A percentile compares a stretch with the other conserved stretches of the same genome.
These are phyloP conservation scores for Jatropha curcas DNA, from an alignment of 345 rosid species.

Conservation along the genomic window DNA sequence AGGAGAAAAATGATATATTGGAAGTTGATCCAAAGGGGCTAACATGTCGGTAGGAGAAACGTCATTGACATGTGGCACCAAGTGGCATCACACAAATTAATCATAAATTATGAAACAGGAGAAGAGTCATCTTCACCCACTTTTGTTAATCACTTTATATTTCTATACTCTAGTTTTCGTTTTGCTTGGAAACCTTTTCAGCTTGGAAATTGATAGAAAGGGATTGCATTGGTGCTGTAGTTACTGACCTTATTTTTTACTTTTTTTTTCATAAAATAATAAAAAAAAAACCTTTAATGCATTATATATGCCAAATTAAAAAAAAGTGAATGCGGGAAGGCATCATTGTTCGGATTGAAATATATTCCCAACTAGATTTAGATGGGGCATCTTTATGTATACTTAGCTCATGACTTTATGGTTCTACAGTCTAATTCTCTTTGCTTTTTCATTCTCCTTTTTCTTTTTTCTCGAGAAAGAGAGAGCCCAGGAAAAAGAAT, in stretches of 20 bases:
- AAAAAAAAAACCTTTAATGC: background rate
- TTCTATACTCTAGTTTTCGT: constrained; percentile 32
- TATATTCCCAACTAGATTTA: constrained; percentile 54
- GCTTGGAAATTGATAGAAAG: constrained; percentile 57
- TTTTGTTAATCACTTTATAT: constrained; percentile 44
- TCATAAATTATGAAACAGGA: background rate
- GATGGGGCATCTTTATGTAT: constrained; percentile 27
- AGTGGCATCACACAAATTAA: background rate
- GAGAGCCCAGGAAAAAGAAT: constrained; percentile 2
- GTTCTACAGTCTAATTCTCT: constrained; percentile 37
- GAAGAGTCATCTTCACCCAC: constrained; percentile 34
- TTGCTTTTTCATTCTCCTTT: constrained; percentile 23
- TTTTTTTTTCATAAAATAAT: too few species aligned
- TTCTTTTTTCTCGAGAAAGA: constrained; percentile 35
- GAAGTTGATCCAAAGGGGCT: constrained; percentile 2
- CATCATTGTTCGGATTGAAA: constrained; percentile 58
- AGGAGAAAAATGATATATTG: background rate
- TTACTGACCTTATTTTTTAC: background rate
- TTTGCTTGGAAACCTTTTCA: constrained; percentile 54
- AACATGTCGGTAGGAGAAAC: constrained; percentile 28
- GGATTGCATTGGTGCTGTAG: constrained; percentile 30
- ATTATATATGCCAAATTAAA: constrained; percentile 29
- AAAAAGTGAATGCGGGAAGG: constrained; percentile 38
- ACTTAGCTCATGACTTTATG: constrained; percentile 36
- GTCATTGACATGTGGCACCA: constrained; percentile 22